Base-by-base conservation (phyloP, 257 asterid species). In the Pogostemon cablin region DNA sequence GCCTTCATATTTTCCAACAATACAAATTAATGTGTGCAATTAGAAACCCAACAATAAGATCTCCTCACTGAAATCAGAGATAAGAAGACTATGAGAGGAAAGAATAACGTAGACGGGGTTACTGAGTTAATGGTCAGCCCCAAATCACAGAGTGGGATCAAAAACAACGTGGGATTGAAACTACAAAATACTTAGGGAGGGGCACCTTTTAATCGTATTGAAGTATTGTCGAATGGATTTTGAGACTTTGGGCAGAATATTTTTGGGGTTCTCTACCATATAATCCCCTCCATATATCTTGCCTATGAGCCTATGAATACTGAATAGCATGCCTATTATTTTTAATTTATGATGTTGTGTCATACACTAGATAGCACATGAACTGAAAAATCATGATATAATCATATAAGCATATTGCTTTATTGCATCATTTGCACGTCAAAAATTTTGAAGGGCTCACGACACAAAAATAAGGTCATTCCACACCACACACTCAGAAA, bases 361-460 rank as follows among this genome's bases (percentile, higher is more conserved):
- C 32, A 25, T 54, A 38, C 44, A 6, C 12, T 64, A 9, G 57
- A 65, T 55, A 3, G 12, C 47, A 39, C 34, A 61, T 17, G 59
- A 10, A 9, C 25, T 38, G 48, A 59, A 5, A 39, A 54, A 17
- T 42, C 40, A 7, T 9, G 39, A 55, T 43, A 69, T 68, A 55
- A 69, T 9, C 65, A 56, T 43, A 15, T 25, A 25, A 25, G 32
- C 32, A 25, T 25, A 25, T 25, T 47, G 34, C 25, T 43, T 69
- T 42, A 55, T 32, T 43, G 56, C 57, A 58, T 56, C 73, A 20
- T 43, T 42, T 10, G 46, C 65, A 69, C 15, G 20, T 35, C 74
- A 35, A 41, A 62, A 41, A 25, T 25, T 62, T 41, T 10, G 25
- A 57, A 56, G 57, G 32, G 74, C 17, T 63, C 3, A 7, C 25